Evolutionary conservation across 2,329 filamentous ascomycete species (phyloP), one percentile per base, ranked within the genome.

Genomic region (Ascochyta lentis): DNA sequence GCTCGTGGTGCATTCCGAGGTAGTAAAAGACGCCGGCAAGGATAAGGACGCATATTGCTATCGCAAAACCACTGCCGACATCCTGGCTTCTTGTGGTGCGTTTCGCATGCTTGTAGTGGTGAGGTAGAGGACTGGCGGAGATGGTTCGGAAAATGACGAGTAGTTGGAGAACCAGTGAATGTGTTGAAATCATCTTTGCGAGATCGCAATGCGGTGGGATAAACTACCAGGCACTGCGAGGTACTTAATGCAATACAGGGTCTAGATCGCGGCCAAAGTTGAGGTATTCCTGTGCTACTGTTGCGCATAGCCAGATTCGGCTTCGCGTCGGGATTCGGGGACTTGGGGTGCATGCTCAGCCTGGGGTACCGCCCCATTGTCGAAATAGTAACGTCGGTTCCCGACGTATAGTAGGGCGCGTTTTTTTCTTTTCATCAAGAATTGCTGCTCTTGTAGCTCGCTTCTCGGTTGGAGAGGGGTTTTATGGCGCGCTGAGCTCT

Each of bases 21-120:
- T 54, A 60, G 39, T 59, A 60, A 44, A 60, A 54, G n/a, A 57
- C 15, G n/a, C 31, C 40, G 7, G 53, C 43, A n/a, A 62, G 51
- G 6, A 62, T 6, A 1, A 60, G 12, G 38, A 57, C 10, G 10
- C 44, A 54, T 38, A 62, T 49, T 27, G 56, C 53, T 42, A 62
- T 60, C 6, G 49, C 56, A 7, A 60, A 52, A 19, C 47, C 49
- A 24, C 49, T 55, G 7, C 53, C 59, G 12, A 62, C 26, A 22
- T 57, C 57, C 13, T 44, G 53, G 15, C 19, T 13, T 27, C 34
- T 34, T 37, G 42, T 27, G 22, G 31, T 38, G 33, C 53, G 53
- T 22, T 51, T 56, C 7, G 37, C 31, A 24, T 43, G 37, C 22
- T 38, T 33, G 22, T 52, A 40, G 9, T 35, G 15, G 6, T 41